Conservation (phyloP, 257 asterid genomes). For the Echites panduratus region DNA sequence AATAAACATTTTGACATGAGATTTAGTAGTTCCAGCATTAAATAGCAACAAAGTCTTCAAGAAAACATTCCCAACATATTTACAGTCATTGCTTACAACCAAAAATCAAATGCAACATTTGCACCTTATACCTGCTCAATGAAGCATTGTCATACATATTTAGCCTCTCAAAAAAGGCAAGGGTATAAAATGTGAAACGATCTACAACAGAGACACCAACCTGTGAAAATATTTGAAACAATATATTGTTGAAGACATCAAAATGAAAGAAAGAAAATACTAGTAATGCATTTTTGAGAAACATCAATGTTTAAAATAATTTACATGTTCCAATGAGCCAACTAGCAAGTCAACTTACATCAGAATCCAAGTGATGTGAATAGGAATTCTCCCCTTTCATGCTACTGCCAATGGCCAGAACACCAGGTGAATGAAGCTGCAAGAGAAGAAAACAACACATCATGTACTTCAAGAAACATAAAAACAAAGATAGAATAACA, state of each 20-base stretch:
- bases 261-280: constrained; percentile 1
- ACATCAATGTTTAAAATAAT: constrained; percentile 6
- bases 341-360: constrained; percentile 45
- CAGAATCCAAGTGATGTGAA: constrained; percentile 89
- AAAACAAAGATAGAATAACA: not conserved
- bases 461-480: not conserved
- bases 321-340: not conserved
- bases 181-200: constrained; percentile 87
- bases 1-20: not conserved
- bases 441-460: constrained; percentile 14
- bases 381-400: constrained; percentile 95
- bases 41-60: not conserved
- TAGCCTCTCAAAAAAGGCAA: constrained; percentile 94
- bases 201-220: constrained; percentile 98
- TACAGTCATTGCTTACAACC: not conserved
- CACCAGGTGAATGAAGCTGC: constrained; percentile 97
- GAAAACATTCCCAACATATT: not conserved
- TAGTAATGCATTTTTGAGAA: constrained; percentile 9
- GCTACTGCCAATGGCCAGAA: constrained; percentile 97
- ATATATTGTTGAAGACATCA: constrained; percentile 5
- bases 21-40: not conserved
- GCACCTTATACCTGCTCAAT: constrained; percentile 61
- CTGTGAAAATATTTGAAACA: constrained; percentile 35
- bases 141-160: constrained; percentile 94
- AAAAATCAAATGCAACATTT: not conserved